Conservation (phyloP, 805 yeast species). For the Candida andamanensis region DNA sequence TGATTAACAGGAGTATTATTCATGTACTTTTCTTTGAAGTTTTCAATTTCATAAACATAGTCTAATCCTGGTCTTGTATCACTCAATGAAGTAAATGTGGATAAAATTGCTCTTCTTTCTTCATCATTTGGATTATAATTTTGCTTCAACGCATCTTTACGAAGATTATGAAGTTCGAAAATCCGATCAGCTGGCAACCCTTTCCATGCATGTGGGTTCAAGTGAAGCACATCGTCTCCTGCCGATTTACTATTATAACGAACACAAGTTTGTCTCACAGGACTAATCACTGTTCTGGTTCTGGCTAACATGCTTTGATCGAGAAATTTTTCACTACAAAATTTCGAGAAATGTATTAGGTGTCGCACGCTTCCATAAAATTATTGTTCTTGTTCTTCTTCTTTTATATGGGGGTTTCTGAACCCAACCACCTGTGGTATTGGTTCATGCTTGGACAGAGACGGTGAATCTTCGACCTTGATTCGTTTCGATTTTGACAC, state of each 20-base stretch:
- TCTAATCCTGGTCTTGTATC: conserved; percentile 28
- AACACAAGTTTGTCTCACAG: conserved; percentile 1
- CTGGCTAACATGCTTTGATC: too few relatives aligned
- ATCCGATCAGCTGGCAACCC: conserved; percentile 62
- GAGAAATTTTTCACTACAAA: too few relatives aligned
- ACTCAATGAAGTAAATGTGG: conserved; percentile 30
- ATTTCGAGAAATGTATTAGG: too few relatives aligned
- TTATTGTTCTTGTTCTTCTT: too few relatives aligned
- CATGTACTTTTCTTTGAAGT: conserved; percentile 38
- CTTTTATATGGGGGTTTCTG: too few relatives aligned
- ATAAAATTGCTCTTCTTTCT: conserved; percentile 45
- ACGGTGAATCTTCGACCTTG: too few relatives aligned
- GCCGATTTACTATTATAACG: conserved; percentile 9
- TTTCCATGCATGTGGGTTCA: conserved; percentile 67
- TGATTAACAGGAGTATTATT: conserved; percentile 33
- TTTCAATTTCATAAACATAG: conserved; percentile 38
- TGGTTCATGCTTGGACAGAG: too few relatives aligned
- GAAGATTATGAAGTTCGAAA: conserved; percentile 53
- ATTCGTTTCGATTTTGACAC: too few relatives aligned
- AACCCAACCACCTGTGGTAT: too few relatives aligned
- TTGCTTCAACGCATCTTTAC: conserved; percentile 44
- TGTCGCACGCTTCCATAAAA: too few relatives aligned
- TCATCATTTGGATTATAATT: conserved; percentile 55
- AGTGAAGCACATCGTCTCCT: conserved; percentile 30
- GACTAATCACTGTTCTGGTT: too few relatives aligned